These are phyloP conservation scores for Gossypium gossypioides DNA, from an alignment of 441 rosid species.

Conservation along the genomic window DNA sequence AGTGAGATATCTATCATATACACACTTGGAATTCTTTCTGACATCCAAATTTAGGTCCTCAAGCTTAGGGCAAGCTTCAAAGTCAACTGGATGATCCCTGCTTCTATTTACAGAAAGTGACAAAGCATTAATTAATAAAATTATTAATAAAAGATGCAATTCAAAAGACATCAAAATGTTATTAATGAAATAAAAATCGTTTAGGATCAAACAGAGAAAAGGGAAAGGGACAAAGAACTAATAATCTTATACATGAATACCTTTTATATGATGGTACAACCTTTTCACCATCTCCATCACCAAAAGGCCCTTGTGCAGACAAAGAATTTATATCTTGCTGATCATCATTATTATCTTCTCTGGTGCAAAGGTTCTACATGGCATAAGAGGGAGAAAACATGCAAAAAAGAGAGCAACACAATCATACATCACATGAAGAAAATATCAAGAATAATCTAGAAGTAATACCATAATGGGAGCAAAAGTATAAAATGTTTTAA, in stretches of 20 bases:
- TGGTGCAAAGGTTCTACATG: slow-evolving; percentile 30
- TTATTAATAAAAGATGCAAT: not conserved
- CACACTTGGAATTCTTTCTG: slow-evolving; percentile 32
- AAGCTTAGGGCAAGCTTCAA: slow-evolving; percentile 64
- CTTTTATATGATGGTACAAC: slow-evolving; percentile 32
- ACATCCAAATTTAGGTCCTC: slow-evolving; percentile 69
- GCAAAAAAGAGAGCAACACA: not conserved
- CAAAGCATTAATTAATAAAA: slow-evolving; percentile 10
- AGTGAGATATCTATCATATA: slow-evolving; percentile 26
- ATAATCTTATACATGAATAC: slow-evolving; percentile 27
- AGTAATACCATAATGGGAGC: not conserved
- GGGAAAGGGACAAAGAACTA: not conserved
- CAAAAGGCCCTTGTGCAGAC: slow-evolving; percentile 23
- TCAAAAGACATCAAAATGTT: slow-evolving; percentile 2
- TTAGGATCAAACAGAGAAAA: not conserved
- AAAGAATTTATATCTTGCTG: slow-evolving; percentile 18
- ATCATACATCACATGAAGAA: slow-evolving; percentile 4
- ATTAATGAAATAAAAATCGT: not conserved
- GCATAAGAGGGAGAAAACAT: slow-evolving; percentile 13
- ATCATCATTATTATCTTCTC: slow-evolving; percentile 27
- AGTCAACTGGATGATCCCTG: slow-evolving; percentile 39
- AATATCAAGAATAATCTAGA: not conserved
- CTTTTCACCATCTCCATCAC: slow-evolving; percentile 26
- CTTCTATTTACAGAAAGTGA: slow-evolving; percentile 26
- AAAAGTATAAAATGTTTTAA: not conserved